phyloP scores from a whole-genome alignment of 1,139 yeast species.

The Pichia sp. region DNA sequence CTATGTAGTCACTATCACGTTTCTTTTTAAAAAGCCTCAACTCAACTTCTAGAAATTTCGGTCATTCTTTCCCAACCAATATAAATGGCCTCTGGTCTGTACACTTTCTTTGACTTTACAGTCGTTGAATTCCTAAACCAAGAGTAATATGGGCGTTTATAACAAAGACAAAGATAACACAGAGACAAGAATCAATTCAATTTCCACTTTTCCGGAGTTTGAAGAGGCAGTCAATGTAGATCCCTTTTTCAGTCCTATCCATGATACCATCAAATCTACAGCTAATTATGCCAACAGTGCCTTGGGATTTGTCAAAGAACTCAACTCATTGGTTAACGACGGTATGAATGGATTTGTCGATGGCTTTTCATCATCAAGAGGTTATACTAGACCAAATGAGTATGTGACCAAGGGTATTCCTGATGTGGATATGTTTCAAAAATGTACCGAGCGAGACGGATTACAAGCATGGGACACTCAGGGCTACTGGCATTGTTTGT shows the following conservation, averaged over 20 bases:
- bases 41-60: no score
- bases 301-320: background rate
- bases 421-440: slow-evolving; percentile 46
- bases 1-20: no score
- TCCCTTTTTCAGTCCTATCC: background rate
- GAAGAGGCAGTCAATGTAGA: background rate
- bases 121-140: no score
- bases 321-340: background rate
- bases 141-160: background rate
- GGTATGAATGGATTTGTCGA: background rate
- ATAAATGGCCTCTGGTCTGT: no score
- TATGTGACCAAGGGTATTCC: slow-evolving; percentile 57
- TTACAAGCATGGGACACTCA: slow-evolving; percentile 67
- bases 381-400: slow-evolving; percentile 29
- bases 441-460: slow-evolving; percentile 59
- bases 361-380: slow-evolving; percentile 1
- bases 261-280: background rate
- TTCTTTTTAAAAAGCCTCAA: no score
- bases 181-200: background rate
- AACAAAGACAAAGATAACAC: background rate
- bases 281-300: background rate
- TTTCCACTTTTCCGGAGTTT: background rate
- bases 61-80: no score
- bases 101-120: no score
- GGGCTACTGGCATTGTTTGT: slow-evolving; percentile 84